These are phyloP conservation scores for Carex pumila DNA, from an alignment of 176 grass and related monocot species.

Conservation along the genomic window DNA sequence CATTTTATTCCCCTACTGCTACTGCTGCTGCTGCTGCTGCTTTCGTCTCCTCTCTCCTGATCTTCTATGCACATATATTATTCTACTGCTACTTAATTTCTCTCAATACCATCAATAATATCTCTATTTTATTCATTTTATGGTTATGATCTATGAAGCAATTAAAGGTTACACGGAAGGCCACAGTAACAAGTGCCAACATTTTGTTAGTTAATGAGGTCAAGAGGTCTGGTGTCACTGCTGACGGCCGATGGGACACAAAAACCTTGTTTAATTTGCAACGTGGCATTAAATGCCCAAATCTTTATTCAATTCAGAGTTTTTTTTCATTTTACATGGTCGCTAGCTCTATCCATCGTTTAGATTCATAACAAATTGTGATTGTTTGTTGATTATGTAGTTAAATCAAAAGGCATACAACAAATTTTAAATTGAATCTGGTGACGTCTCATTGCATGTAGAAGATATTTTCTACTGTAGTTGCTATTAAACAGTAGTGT, in stretches of 20 bases:
- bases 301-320: neutral
- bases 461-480: too few species aligned
- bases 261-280: conserved; percentile 7
- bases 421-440: too few species aligned
- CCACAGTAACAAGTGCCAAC: neutral
- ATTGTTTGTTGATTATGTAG: neutral
- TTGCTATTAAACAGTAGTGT: neutral
- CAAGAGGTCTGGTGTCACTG: conserved; percentile 7
- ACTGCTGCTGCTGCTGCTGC: too few species aligned
- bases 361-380: neutral
- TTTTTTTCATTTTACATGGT: neutral
- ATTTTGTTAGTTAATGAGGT: neutral
- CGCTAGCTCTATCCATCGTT: too few species aligned
- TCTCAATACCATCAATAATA: too few species aligned
- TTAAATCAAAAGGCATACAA: neutral
- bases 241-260: neutral
- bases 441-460: too few species aligned
- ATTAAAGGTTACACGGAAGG: neutral
- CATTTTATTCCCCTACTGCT: neutral
- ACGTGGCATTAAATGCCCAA: neutral
- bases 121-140: too few species aligned
- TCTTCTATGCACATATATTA: too few species aligned
- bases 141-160: too few species aligned
- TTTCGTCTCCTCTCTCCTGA: too few species aligned
- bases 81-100: too few species aligned